Evolutionary conservation across 176 grass and related monocot species (phyloP).

Genomic region (Eleusine indica): DNA sequence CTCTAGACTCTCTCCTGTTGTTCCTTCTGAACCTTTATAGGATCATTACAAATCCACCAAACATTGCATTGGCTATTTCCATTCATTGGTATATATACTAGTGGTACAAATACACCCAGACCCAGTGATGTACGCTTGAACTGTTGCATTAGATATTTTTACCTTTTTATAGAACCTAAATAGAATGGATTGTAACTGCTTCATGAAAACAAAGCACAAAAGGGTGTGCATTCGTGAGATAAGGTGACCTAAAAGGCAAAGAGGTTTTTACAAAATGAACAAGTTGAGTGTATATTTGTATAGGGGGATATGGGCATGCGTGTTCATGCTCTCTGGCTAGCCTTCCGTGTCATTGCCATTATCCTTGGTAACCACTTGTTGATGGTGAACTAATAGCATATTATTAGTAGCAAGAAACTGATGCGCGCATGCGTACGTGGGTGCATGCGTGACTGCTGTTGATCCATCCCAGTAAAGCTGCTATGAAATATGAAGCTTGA

Average conservation of each 20-base stretch:
- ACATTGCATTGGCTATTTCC: neutral
- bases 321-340: slow-evolving; percentile 11
- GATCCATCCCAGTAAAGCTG: slow-evolving; percentile 19
- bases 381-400: slow-evolving; percentile 5
- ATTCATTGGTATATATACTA: neutral
- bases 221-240: slow-evolving; percentile 1
- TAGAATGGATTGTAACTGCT: slow-evolving; percentile 2
- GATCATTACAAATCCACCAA: neutral
- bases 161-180: neutral
- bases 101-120: neutral
- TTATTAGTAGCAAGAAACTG: slow-evolving; percentile 3
- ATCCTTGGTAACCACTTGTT: slow-evolving; percentile 29
- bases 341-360: slow-evolving; percentile 34
- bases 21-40: neutral
- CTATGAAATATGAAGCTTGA: neutral
- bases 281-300: slow-evolving; percentile 17
- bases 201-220: neutral
- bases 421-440: slow-evolving; percentile 14
- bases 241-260: neutral
- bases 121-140: neutral
- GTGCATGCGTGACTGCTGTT: slow-evolving; percentile 29
- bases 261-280: slow-evolving; percentile 31
- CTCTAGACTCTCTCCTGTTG: slow-evolving; percentile 9
- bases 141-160: neutral
- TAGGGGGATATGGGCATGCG: neutral